Conservation (phyloP, 345 rosid species). For the Diplotaxis tenuifolia region DNA sequence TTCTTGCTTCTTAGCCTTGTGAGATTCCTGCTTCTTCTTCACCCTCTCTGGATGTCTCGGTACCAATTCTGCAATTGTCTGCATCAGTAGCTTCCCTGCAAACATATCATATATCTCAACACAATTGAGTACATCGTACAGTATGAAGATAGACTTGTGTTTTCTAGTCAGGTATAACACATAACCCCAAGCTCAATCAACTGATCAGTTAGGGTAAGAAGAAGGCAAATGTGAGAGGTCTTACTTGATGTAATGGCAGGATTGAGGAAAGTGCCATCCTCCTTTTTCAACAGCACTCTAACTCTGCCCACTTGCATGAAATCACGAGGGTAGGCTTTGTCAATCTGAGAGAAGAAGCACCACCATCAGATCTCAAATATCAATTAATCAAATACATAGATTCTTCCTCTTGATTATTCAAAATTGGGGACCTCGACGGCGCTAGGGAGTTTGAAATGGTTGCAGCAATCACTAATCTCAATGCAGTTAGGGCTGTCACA, state of each 20-base stretch:
- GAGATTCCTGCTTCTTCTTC: slow-evolving; percentile 78
- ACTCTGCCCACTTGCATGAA: slow-evolving; percentile 95
- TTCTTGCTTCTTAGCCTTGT: slow-evolving; percentile 76
- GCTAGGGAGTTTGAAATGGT: slow-evolving; percentile 57
- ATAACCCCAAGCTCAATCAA: not conserved
- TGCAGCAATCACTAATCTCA: slow-evolving; percentile 89
- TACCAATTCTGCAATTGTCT: slow-evolving; percentile 81
- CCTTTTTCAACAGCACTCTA: slow-evolving; percentile 71
- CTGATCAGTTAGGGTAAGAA: not conserved
- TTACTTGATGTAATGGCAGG: slow-evolving; percentile 81
- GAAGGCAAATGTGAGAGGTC: slow-evolving; percentile 12
- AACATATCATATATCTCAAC: not conserved
- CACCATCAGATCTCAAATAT: not conserved
- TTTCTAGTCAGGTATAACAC: not conserved
- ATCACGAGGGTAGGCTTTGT: slow-evolving; percentile 92
- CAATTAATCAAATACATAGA: too few relatives aligned
- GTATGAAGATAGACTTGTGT: not conserved
- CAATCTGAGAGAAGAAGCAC: slow-evolving; percentile 44
- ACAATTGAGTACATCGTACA: slow-evolving; percentile 11
- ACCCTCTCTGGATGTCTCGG: slow-evolving; percentile 82
- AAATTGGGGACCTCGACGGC: slow-evolving; percentile 95
- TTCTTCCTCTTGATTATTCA: too few relatives aligned
- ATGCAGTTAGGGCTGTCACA: slow-evolving; percentile 83
- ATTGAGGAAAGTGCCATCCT: slow-evolving; percentile 76
- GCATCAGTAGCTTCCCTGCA: slow-evolving; percentile 87